These are phyloP conservation scores for Nannochloropsis oceanica DNA, from an alignment of 108 stramenopile species.

Conservation along the genomic window DNA sequence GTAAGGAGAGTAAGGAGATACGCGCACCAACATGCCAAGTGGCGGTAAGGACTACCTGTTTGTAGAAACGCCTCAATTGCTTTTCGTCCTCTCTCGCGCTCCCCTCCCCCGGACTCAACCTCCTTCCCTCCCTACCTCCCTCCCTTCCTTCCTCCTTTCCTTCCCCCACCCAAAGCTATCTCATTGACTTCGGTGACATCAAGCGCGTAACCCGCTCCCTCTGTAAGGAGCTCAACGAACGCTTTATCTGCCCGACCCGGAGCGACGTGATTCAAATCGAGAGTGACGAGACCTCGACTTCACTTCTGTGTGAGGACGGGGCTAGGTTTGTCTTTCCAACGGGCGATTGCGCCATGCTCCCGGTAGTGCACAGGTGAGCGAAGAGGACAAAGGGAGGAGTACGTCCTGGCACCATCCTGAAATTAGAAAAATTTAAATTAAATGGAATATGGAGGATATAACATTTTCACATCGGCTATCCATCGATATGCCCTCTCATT, in stretches of 20 bases:
- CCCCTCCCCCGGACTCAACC: conserved; percentile 43
- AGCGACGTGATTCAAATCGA: conserved; percentile 62
- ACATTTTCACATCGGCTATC: too few relatives aligned
- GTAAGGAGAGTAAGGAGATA: background rate
- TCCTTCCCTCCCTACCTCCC: too few relatives aligned
- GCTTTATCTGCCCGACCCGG: conserved; percentile 66
- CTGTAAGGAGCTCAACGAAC: conserved; percentile 78
- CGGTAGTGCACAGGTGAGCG: conserved; percentile 39
- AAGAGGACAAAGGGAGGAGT: too few relatives aligned
- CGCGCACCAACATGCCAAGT: too few relatives aligned
- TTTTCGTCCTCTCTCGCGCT: background rate
- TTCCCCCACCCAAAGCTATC: conserved; percentile 42
- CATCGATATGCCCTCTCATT: too few relatives aligned
- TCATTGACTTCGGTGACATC: conserved; percentile 80
- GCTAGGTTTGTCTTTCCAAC: conserved; percentile 56
- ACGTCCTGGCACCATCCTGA: too few relatives aligned
- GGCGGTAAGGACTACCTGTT: too few relatives aligned
- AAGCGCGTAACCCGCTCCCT: conserved; percentile 53
- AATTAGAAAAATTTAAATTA: too few relatives aligned
- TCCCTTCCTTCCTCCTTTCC: too few relatives aligned
- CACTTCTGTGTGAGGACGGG: conserved; percentile 64
- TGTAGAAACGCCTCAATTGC: too few relatives aligned
- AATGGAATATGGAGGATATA: too few relatives aligned
- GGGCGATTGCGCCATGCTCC: conserved; percentile 69
- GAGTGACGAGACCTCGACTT: conserved; percentile 38